Evolutionary conservation across 768 basidiomycete species (phyloP).

Genomic region (Suillus subaureus): DNA sequence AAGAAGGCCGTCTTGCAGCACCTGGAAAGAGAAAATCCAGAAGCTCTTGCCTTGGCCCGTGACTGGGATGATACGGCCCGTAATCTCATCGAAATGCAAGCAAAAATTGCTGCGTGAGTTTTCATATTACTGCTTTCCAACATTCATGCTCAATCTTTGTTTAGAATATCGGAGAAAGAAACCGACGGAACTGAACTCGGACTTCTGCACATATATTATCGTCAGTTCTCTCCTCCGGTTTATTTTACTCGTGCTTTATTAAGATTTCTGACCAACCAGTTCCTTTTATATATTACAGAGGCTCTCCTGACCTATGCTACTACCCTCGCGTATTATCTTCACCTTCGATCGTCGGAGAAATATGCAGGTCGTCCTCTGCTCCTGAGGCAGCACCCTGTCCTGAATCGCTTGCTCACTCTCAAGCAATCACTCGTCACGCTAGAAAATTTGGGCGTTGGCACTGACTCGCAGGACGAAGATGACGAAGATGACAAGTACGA

Average conservation of each 20-base stretch:
- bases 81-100: slow-evolving; percentile 52
- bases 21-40: slow-evolving; percentile 75
- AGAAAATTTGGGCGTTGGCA: slow-evolving; percentile 81
- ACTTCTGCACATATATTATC: slow-evolving; percentile 85
- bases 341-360: slow-evolving; percentile 74
- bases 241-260: slow-evolving; percentile 4
- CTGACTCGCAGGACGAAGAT: slow-evolving; percentile 48
- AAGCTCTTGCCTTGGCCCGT: slow-evolving; percentile 76
- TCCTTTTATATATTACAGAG: slow-evolving; percentile 51
- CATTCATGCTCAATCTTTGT: slow-evolving; percentile 3
- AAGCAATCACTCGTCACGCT: slow-evolving; percentile 82
- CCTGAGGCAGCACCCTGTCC: slow-evolving; percentile 70
- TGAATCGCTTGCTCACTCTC: slow-evolving; percentile 74
- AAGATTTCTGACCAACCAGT: background rate
- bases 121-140: background rate
- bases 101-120: slow-evolving; percentile 57
- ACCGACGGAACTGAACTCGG: slow-evolving; percentile 61
- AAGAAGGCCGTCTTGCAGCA: slow-evolving; percentile 61
- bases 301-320: slow-evolving; percentile 88
- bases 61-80: slow-evolving; percentile 79
- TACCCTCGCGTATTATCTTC: slow-evolving; percentile 88
- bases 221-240: slow-evolving; percentile 48
- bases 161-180: slow-evolving; percentile 51
- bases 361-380: slow-evolving; percentile 62
- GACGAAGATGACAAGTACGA: slow-evolving; percentile 48